phyloP scores from a whole-genome alignment of 2,329 filamentous ascomycete species.

The Stachybotrys echinatus region DNA sequence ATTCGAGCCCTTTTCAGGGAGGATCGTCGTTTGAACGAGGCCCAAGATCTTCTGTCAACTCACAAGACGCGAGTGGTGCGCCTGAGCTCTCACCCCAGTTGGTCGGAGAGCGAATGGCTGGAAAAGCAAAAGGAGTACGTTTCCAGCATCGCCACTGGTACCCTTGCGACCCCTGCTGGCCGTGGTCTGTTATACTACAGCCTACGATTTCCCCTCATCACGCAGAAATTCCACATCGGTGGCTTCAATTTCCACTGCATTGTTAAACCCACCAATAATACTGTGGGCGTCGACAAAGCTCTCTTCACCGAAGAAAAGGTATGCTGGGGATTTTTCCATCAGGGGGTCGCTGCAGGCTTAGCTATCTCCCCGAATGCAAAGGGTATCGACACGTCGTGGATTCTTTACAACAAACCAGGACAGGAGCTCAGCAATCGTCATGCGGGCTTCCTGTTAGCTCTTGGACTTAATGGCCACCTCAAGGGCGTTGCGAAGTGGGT shows the following conservation, averaged over 20 bases:
- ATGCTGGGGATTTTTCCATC: constrained; percentile 98
- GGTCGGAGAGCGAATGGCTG: constrained; percentile 80
- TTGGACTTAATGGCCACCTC: constrained; percentile 93
- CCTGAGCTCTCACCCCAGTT: constrained; percentile 66
- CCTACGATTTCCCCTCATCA: constrained; percentile 80
- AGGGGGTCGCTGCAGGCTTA: constrained; percentile 86
- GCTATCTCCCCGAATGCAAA: constrained; percentile 85
- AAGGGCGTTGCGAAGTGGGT: constrained; percentile 95
- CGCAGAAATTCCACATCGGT: constrained; percentile 83
- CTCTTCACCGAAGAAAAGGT: constrained; percentile 93
- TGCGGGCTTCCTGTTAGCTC: constrained; percentile 83
- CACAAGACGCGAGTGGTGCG: constrained; percentile 74
- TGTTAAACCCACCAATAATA: constrained; percentile 87
- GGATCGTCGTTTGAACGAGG: constrained; percentile 84
- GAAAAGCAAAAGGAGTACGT: constrained; percentile 91
- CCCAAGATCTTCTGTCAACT: constrained; percentile 78
- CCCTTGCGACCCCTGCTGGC: constrained; percentile 82
- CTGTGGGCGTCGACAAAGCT: constrained; percentile 84
- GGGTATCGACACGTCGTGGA: constrained; percentile 98
- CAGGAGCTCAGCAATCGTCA: constrained; percentile 92
- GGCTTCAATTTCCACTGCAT: constrained; percentile 90
- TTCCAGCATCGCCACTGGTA: constrained; percentile 79
- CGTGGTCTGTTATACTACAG: constrained; percentile 85
- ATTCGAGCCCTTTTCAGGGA: constrained; percentile 87
- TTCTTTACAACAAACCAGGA: constrained; percentile 89